Evolutionary conservation across 2,329 filamentous ascomycete genomes (phyloP), one percentile per base, ranked within the genome.

Genomic region (Xylariaceae sp.): DNA sequence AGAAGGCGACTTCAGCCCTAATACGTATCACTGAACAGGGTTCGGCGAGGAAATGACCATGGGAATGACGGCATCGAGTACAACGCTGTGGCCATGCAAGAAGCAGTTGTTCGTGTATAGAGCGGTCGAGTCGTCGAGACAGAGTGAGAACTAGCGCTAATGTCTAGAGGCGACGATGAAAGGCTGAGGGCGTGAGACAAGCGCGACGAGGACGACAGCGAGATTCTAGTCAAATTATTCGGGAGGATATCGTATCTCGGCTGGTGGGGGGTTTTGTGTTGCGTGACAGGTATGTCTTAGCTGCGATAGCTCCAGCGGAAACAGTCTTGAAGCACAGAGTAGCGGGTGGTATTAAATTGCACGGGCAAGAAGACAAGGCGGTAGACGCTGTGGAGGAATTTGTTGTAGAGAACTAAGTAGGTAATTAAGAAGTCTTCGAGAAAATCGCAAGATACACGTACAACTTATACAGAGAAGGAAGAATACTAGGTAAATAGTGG

Each of bases 21-120:
- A 16, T 44, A 29, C n/a, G 37, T 46, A 21, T 19, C 7, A 50
- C 43, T 19, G 24, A 19, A 39, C 21, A 40, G n/a, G 36, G 14
- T 48, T 36, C 36, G 39, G 17, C 36, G 24, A 49, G 23, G 8
- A 39, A n/a, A 16, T 29, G 24, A 21, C 34, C 11, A 31, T n/a
- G 24, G 31, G 14, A 28, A 33, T 14, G 26, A 28, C 49, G 41
- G 46, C 60, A 62, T 62, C 40, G 56, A 56, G 44, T 21, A 23
- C 14, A 45, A 39, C 17, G 24, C 7, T 16, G 40, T 33, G 29
- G 21, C 6, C 50, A 11, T 37, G 19, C 31, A 21, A 33, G 39
- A 45, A 46, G 50, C 37, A 14, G 26, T 16, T 29, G 49, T 21
- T 51, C 41, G 45, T 47, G 23, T 54, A 54, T 39, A 39, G 21